Percentiles rank a stretch among this genome's conserved stretches.
phyloP scores from a whole-genome alignment of 306 rosid genomes.

The Citrullus amarus region DNA sequence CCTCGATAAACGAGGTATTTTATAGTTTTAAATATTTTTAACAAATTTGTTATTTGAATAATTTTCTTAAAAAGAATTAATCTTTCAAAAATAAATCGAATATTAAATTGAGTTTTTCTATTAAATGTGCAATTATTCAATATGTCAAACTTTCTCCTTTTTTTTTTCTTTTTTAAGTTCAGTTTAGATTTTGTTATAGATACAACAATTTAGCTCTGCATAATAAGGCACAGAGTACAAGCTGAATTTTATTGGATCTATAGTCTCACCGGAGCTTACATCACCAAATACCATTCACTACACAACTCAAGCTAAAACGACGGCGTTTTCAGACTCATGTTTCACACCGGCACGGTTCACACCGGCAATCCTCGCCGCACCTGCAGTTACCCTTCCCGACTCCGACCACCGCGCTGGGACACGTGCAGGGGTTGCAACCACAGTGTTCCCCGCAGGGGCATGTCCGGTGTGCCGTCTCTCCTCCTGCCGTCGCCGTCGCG shows the following conservation, averaged over 20 bases:
- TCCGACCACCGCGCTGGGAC: slow-evolving; percentile 29
- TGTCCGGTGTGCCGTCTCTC: slow-evolving; percentile 14
- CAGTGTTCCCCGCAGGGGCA: slow-evolving; percentile 84
- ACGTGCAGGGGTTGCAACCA: slow-evolving; percentile 66
- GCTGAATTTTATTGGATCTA: background rate
- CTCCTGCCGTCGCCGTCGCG: background rate
- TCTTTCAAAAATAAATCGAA: too few species aligned
- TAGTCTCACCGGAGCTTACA: background rate
- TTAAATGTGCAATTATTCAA: too few species aligned
- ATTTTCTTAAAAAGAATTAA: too few species aligned
- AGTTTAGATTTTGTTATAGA: too few species aligned
- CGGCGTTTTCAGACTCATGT: background rate
- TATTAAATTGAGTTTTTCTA: too few species aligned
- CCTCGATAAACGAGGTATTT: too few species aligned
- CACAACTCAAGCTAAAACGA: background rate
- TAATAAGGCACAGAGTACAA: background rate
- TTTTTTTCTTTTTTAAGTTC: too few species aligned
- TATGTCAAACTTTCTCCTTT: too few species aligned
- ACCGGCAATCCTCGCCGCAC: slow-evolving; percentile 34
- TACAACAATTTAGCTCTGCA: too few species aligned
- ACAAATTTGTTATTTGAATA: too few species aligned
- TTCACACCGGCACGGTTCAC: slow-evolving; percentile 31
- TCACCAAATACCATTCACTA: background rate
- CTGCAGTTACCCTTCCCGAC: slow-evolving; percentile 33
- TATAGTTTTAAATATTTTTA: too few species aligned